Base-by-base conservation (phyloP, 2,329 filamentous ascomycete genomes). In the Sarocladium kiliense region DNA sequence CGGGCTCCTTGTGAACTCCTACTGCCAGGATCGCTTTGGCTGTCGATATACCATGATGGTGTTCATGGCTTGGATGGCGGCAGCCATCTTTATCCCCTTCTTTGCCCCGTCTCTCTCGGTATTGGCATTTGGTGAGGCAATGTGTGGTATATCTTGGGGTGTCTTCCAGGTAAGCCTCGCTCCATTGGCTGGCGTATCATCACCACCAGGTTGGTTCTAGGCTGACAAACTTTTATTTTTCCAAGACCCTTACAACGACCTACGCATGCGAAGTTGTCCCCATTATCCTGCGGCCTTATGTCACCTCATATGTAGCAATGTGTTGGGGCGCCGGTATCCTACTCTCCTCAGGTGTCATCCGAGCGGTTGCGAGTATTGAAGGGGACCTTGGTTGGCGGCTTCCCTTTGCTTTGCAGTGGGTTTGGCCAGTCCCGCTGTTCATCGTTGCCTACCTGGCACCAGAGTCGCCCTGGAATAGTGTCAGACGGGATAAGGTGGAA, bases 221-320 rank as follows among this genome's bases (percentile, higher is more conserved):
- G 10, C n/a, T 23, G 18, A 45, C 12, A 12, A 45, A 19, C 42
- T 45, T 6, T n/a, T n/a, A 45, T 19, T 21, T 26, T n/a, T 18
- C 10, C 9, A 63, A 71, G 54, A 76, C 73, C 0, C 64, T 77
- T 1, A 66, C 67, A 1, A 69, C 73, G 0, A 69, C 74, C 0
- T 79, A 79, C 56, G 75, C 75, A 0, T 73, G 71, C 1, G 74
- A 76, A 55, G 58, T 68, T 5, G 65, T 64, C 26, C 66, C 74
- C 1, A 60, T 62, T 1, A 53, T 66, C 0, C 66, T 76, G 0
- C 64, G 74, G 7, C 61, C 66, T 2, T 45, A n/a, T n/a, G n/a
- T n/a, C n/a, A n/a, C n/a, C n/a, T n/a, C n/a, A n/a, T n/a, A n/a
- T n/a, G n/a, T n/a, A n/a, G n/a, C n/a, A n/a, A n/a, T n/a, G n/a